phyloP scores from a whole-genome alignment of 768 basidiomycete species.

The Cyathus striatus region DNA sequence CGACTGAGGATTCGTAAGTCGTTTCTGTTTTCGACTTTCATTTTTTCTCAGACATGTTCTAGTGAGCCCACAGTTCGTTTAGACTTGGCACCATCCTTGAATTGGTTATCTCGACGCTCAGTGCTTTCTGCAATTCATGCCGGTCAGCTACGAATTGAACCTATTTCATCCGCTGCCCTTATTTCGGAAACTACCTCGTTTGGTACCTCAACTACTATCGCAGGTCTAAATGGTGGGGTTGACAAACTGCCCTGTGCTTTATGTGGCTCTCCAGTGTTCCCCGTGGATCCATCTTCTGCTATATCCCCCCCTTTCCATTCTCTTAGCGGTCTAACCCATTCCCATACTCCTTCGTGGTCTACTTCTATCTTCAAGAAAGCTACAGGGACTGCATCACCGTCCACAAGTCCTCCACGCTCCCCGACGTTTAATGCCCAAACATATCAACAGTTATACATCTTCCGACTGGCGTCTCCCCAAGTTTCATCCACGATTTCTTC shows the following conservation, averaged over 20 bases:
- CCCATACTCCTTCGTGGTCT: slow-evolving; percentile 43
- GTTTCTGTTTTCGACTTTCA: slow-evolving; percentile 2
- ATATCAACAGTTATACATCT: slow-evolving; percentile 55
- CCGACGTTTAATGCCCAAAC: slow-evolving; percentile 20
- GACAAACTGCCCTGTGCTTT: slow-evolving; percentile 71
- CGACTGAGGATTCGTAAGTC: slow-evolving; percentile 82
- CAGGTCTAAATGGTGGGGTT: slow-evolving; percentile 36
- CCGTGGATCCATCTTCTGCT: slow-evolving; percentile 19
- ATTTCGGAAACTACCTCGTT: slow-evolving; percentile 46
- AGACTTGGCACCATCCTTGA: slow-evolving; percentile 90
- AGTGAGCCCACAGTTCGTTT: slow-evolving; percentile 92
- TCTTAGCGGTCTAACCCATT: slow-evolving; percentile 20
- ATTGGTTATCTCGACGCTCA: slow-evolving; percentile 87
- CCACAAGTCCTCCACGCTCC: slow-evolving; percentile 24
- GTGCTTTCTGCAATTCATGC: slow-evolving; percentile 82
- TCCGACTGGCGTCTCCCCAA: slow-evolving; percentile 47
- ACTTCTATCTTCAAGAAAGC: slow-evolving; percentile 55
- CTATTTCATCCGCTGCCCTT: slow-evolving; percentile 59
- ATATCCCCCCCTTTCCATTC: slow-evolving; percentile 27
- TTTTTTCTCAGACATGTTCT: slow-evolving; percentile 10
- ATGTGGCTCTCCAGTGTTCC: slow-evolving; percentile 61
- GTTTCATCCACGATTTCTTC: slow-evolving; percentile 24
- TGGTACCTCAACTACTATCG: slow-evolving; percentile 34
- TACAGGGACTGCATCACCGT: slow-evolving; percentile 9
- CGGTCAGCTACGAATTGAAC: slow-evolving; percentile 87